Evolutionary conservation across 345 rosid species (phyloP).

Genomic region (Erysimum cheiranthoides): DNA sequence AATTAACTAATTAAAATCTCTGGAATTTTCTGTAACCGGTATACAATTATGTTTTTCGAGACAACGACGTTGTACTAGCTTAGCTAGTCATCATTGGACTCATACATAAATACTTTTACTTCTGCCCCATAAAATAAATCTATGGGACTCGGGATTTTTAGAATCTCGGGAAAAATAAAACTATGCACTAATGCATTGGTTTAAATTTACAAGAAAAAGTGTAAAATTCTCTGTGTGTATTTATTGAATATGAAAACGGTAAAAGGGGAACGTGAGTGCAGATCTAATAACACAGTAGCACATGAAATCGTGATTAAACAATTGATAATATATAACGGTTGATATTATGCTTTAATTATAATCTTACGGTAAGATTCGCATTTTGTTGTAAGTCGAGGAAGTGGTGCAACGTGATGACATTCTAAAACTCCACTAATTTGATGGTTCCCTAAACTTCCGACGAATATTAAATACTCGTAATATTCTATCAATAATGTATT

Average conservation of each 20-base stretch:
- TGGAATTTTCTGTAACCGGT: constrained; percentile 38
- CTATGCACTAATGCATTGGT: not conserved
- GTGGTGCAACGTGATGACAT: constrained; percentile 42
- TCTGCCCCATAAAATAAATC: not conserved
- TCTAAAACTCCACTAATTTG: constrained; percentile 28
- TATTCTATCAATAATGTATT: not conserved
- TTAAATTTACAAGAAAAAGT: not conserved
- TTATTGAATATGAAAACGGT: constrained; percentile 15
- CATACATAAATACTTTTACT: constrained; percentile 3
- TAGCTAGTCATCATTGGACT: constrained; percentile 17
- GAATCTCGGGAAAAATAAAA: not conserved
- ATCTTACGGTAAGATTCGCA: constrained; percentile 31
- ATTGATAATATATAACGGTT: constrained; percentile 16
- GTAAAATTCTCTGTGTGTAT: not conserved
- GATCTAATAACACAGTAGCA: constrained; percentile 31
- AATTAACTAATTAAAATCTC: constrained; percentile 25
- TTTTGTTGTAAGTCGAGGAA: constrained; percentile 29
- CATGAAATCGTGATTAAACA: constrained; percentile 33
- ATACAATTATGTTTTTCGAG: constrained; percentile 27
- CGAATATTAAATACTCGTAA: constrained; percentile 6
- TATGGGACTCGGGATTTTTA: not conserved
- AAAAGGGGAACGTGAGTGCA: constrained; percentile 27
- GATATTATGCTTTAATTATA: constrained; percentile 8
- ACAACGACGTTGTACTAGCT: constrained; percentile 44
- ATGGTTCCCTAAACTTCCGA: constrained; percentile 37